Conservation (phyloP, 1,284 basidiomycete genomes). For the Pyrrhoderma noxium region DNA sequence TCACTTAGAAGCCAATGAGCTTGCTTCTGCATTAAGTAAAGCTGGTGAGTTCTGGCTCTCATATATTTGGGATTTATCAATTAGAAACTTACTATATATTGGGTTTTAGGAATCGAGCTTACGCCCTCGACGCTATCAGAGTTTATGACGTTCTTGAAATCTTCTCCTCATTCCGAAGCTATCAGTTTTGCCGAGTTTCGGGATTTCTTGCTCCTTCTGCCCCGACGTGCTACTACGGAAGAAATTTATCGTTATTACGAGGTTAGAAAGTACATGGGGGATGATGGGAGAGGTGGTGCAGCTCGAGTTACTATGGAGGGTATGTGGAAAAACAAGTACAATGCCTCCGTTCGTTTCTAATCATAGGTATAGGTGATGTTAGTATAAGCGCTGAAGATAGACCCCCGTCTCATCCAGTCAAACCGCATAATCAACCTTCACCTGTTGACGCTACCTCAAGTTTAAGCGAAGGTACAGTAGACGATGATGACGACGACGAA, state of each 20-base stretch:
- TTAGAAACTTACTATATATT: slow-evolving; percentile 15
- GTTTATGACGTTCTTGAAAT: slow-evolving; percentile 73
- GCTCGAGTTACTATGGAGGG: slow-evolving; percentile 86
- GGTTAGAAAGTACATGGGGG: slow-evolving; percentile 64
- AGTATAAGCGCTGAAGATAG: slow-evolving; percentile 66
- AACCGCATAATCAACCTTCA: slow-evolving; percentile 22
- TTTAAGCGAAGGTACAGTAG: slow-evolving; percentile 14
- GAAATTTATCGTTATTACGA: slow-evolving; percentile 89
- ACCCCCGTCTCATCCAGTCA: slow-evolving; percentile 33
- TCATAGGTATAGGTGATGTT: slow-evolving; percentile 52
- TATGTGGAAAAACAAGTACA: slow-evolving; percentile 30
- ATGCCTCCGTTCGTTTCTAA: neutral
- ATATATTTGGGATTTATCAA: neutral
- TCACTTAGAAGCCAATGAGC: slow-evolving; percentile 65
- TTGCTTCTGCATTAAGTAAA: slow-evolving; percentile 60
- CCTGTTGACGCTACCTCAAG: slow-evolving; percentile 25
- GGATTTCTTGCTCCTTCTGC: slow-evolving; percentile 83
- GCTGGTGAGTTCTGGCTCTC: slow-evolving; percentile 53
- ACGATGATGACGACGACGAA: slow-evolving; percentile 33
- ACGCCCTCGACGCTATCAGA: slow-evolving; percentile 62
- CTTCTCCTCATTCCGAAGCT: slow-evolving; percentile 56
- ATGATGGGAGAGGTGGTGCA: slow-evolving; percentile 64
- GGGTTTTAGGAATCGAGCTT: slow-evolving; percentile 56
- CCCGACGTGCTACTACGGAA: slow-evolving; percentile 69
- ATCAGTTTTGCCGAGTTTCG: slow-evolving; percentile 84